phyloP scores from a whole-genome alignment of 179 eudicot species.

The Nepenthes alata region DNA sequence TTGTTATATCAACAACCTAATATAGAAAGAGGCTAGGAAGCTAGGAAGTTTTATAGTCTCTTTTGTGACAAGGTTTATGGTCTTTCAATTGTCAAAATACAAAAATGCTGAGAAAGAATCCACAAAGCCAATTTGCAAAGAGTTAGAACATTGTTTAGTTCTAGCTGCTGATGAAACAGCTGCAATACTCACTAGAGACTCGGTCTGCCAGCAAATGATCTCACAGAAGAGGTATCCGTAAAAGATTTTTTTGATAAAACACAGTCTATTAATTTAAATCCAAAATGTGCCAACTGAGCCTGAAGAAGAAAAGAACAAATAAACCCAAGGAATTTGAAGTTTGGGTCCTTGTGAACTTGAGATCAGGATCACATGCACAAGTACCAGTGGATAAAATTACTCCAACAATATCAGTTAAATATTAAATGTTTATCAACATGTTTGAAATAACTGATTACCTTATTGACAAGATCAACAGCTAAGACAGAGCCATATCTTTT shows the following conservation, averaged over 20 bases:
- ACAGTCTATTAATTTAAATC: not conserved
- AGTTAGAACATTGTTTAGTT: too few species aligned
- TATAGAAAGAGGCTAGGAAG: too few species aligned
- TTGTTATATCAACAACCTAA: too few species aligned
- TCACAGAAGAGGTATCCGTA: too few species aligned
- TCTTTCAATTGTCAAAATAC: too few species aligned
- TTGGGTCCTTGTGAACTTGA: not conserved
- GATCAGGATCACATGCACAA: not conserved
- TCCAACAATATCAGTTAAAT: not conserved
- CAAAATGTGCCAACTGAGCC: not conserved
- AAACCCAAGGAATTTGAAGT: not conserved
- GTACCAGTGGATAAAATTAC: not conserved
- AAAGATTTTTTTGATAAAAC: not conserved
- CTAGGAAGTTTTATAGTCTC: too few species aligned
- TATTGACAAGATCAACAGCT: constrained; percentile 83
- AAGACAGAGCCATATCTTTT: constrained; percentile 92
- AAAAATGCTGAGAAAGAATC: too few species aligned
- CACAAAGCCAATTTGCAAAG: too few species aligned
- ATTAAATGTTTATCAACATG: not conserved
- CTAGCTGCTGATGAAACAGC: too few species aligned
- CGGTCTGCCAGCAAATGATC: too few species aligned
- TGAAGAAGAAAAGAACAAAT: not conserved
- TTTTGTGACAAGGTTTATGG: too few species aligned
- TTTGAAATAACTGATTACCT: constrained; percentile 29
- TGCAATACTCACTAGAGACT: too few species aligned